These are phyloP conservation scores for Umbilicaria muhlenbergii DNA, from an alignment of 495 filamentous ascomycete species.

Conservation along the genomic window DNA sequence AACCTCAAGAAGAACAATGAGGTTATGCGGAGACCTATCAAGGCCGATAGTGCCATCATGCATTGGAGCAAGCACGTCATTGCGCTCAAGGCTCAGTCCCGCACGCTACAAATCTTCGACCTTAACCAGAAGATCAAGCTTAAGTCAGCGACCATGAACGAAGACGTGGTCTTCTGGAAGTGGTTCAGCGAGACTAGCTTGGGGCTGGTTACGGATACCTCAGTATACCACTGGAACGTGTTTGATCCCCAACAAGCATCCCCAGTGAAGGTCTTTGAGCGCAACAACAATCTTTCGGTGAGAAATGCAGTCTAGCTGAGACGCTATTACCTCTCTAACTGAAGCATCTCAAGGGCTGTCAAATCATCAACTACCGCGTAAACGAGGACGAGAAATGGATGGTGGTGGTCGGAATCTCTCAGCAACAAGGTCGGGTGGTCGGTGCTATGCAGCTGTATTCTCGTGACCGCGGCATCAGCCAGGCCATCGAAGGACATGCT, in stretches of 20 bases:
- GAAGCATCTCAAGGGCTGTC: constrained; percentile 45
- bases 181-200: constrained; percentile 84
- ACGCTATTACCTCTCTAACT: constrained; percentile 5
- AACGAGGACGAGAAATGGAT: constrained; percentile 96
- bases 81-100: constrained; percentile 77
- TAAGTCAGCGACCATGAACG: constrained; percentile 86
- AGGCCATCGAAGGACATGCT: constrained; percentile 94
- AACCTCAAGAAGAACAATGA: constrained; percentile 91
- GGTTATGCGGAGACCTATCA: constrained; percentile 85
- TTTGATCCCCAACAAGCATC: constrained; percentile 60
- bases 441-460: constrained; percentile 96
- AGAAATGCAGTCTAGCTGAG: constrained; percentile 15
- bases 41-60: constrained; percentile 99
- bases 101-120: constrained; percentile 97
- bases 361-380: constrained; percentile 99
- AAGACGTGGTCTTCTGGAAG: constrained; percentile 98
- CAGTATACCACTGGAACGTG: constrained; percentile 96
- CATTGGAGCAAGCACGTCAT: constrained; percentile 95
- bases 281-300: constrained; percentile 77
- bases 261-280: constrained; percentile 82
- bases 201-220: constrained; percentile 75
- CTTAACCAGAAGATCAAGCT: constrained; percentile 78
- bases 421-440: constrained; percentile 81
- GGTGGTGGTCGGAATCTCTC: constrained; percentile 90
- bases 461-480: constrained; percentile 86